These are phyloP conservation scores for Sapria himalayana DNA, from an alignment of 345 rosid species.

Conservation along the genomic window DNA sequence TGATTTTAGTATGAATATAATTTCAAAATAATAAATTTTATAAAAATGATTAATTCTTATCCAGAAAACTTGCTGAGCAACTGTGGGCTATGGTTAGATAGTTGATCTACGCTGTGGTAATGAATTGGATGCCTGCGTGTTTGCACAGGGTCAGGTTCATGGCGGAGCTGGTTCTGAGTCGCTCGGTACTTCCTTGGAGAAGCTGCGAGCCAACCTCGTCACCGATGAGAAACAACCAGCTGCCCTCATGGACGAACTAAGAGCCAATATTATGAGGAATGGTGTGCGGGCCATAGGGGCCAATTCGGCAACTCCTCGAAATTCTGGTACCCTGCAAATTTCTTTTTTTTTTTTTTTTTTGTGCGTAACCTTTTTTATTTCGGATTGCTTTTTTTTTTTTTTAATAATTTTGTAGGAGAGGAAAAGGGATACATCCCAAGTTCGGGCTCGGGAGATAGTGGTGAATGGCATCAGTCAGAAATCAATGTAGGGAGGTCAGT, in stretches of 20 bases:
- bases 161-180: constrained; percentile 23
- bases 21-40: too few species aligned
- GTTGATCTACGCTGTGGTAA: too few species aligned
- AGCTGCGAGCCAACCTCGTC: constrained; percentile 11
- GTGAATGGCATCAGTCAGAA: constrained; percentile 11
- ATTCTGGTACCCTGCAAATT: constrained; percentile 27
- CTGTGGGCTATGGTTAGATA: too few species aligned
- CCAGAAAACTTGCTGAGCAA: too few species aligned
- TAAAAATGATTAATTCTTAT: too few species aligned
- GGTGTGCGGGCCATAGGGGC: constrained; percentile 13
- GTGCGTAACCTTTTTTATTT: too few species aligned
- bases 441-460: constrained; percentile 44
- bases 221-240: constrained; percentile 14
- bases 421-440: constrained; percentile 43
- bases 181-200: constrained; percentile 26
- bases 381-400: constrained; percentile 3
- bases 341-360: not conserved
- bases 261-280: constrained; percentile 16
- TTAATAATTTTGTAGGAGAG: constrained; percentile 21
- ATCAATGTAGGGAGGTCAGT: constrained; percentile 22
- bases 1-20: too few species aligned
- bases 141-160: too few species aligned
- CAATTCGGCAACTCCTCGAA: constrained; percentile 27
- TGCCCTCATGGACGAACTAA: constrained; percentile 15
- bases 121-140: too few species aligned